phyloP scores from a whole-genome alignment of 768 basidiomycete genomes.

The Lentinus tigrinus region DNA sequence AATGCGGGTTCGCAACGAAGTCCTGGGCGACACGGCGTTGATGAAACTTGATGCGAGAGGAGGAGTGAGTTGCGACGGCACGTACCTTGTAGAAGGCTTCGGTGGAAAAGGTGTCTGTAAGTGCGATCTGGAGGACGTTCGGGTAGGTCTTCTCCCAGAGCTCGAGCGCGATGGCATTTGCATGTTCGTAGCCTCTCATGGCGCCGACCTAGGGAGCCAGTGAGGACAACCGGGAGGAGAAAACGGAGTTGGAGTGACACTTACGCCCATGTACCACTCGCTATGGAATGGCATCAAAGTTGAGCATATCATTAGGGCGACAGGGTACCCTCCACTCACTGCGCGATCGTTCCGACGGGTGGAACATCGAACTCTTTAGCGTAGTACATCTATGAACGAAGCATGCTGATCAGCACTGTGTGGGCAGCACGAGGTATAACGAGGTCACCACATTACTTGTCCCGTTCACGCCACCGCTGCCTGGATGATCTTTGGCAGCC shows the following conservation, averaged over 20 bases:
- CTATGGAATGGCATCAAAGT: slow-evolving; percentile 34
- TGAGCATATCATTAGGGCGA: not conserved
- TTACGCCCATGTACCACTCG: slow-evolving; percentile 90
- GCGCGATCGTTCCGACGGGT: slow-evolving; percentile 82
- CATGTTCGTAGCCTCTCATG: slow-evolving; percentile 74
- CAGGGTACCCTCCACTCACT: slow-evolving; percentile 47
- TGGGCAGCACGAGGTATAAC: not conserved
- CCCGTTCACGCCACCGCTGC: slow-evolving; percentile 62
- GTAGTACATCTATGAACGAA: slow-evolving; percentile 80
- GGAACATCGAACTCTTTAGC: slow-evolving; percentile 68
- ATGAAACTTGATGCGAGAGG: not conserved
- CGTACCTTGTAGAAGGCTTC: slow-evolving; percentile 83
- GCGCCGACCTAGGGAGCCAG: slow-evolving; percentile 58
- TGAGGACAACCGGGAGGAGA: too few species aligned
- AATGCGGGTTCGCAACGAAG: slow-evolving; percentile 51
- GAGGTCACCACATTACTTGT: slow-evolving; percentile 80
- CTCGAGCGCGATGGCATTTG: slow-evolving; percentile 71
- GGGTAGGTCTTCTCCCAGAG: slow-evolving; percentile 84
- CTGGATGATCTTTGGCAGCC: slow-evolving; percentile 53
- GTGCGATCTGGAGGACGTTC: slow-evolving; percentile 60
- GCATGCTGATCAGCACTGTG: not conserved
- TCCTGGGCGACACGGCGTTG: slow-evolving; percentile 42
- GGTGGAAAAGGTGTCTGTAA: slow-evolving; percentile 96
- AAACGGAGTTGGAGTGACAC: not conserved
- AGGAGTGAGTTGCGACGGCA: not conserved